These are phyloP conservation scores for Tetrahymena borealis DNA, from an alignment of 73 alveolate species.

Conservation along the genomic window DNA sequence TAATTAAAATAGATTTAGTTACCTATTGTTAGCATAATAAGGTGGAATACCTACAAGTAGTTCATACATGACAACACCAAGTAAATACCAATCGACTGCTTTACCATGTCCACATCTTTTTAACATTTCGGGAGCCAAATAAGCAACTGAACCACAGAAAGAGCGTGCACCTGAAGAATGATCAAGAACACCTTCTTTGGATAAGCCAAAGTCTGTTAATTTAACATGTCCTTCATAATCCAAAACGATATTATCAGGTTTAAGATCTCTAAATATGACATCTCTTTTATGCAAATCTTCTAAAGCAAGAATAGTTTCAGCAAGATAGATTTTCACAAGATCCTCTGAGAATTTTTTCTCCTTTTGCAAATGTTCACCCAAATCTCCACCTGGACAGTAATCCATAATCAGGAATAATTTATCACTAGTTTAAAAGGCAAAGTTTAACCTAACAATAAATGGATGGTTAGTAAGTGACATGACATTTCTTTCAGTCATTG, in stretches of 20 bases:
- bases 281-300: conserved; percentile 84
- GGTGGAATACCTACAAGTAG: conserved; percentile 87
- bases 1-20: conserved; percentile 49
- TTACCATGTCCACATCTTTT: conserved; percentile 80
- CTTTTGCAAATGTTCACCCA: conserved; percentile 71
- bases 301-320: conserved; percentile 77
- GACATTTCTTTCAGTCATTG: conserved; percentile 91
- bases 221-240: conserved; percentile 91
- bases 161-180: conserved; percentile 68
- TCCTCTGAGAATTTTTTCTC: conserved; percentile 83
- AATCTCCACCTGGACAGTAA: conserved; percentile 93
- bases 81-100: conserved; percentile 85
- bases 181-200: conserved; percentile 85
- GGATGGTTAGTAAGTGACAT: conserved; percentile 80
- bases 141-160: conserved; percentile 84
- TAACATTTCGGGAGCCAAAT: conserved; percentile 87
- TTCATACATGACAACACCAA: conserved; percentile 85
- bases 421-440: conserved; percentile 87
- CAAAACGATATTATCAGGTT: conserved; percentile 89
- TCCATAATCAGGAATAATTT: conserved; percentile 78
- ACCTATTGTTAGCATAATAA: conserved; percentile 66
- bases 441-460: conserved; percentile 75
- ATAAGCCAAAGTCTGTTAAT: conserved; percentile 90
- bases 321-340: conserved; percentile 74
- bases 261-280: conserved; percentile 84